These are phyloP conservation scores for Apiospora phragmitis DNA, from an alignment of 2,329 filamentous ascomycete genomes.

Conservation along the genomic window DNA sequence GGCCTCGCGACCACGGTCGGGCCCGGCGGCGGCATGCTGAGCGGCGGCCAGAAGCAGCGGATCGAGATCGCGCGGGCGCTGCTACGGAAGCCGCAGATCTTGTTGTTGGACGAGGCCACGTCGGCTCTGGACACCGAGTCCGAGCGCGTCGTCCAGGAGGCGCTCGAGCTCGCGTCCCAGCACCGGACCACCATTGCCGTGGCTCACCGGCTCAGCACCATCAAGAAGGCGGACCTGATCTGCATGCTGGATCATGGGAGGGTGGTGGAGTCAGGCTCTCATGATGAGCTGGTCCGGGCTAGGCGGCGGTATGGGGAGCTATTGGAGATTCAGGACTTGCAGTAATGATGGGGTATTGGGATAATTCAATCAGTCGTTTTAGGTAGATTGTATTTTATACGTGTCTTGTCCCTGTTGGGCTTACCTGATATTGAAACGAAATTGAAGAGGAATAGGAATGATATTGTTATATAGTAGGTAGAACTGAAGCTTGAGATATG, in stretches of 20 bases:
- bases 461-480: no score
- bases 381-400: no score
- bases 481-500: no score
- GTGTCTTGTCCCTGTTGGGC: no score
- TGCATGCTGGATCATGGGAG: conserved; percentile 55
- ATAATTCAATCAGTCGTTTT: no score
- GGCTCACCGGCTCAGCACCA: conserved; percentile 27
- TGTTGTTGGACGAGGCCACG: conserved; percentile 43
- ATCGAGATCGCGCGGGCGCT: conserved; percentile 45
- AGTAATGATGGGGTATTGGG: conserved; percentile 22
- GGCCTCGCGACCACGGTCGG: conserved; percentile 44
- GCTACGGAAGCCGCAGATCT: conserved; percentile 40
- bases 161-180: conserved; percentile 12
- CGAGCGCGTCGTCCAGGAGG: conserved; percentile 18
- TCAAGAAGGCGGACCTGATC: conserved; percentile 49
- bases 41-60: conserved; percentile 46
- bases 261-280: conserved; percentile 55
- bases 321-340: conserved; percentile 77
- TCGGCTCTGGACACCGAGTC: conserved; percentile 19
- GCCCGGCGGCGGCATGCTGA: conserved; percentile 27
- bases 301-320: conserved; percentile 75
- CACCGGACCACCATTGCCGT: conserved; percentile 42
- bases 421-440: no score
- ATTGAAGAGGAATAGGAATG: no score
- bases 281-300: conserved; percentile 54